Conservation (phyloP, 2,329 filamentous ascomycete genomes). For the Beauveria caledonica region DNA sequence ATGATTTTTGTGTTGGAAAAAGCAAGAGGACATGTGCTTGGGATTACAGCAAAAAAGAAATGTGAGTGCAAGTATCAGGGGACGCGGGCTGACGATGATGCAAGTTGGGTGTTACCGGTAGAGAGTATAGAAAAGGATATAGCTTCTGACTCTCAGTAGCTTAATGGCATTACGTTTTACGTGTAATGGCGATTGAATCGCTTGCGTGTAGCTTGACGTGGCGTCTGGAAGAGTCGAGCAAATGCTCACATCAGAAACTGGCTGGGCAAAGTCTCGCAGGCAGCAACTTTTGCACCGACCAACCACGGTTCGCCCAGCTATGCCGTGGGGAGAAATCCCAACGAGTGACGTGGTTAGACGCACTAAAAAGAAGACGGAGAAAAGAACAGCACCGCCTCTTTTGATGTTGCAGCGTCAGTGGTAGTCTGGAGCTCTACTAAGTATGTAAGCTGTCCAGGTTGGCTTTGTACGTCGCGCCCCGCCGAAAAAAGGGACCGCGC, state of each 20-base stretch:
- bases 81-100: neutral
- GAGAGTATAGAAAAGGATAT: conserved; percentile 8
- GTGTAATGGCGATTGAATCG: neutral
- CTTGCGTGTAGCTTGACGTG: neutral
- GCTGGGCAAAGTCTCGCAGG: neutral
- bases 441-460: neutral
- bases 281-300: neutral
- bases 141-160: conserved; percentile 7
- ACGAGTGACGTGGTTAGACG: neutral
- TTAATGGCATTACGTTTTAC: conserved; percentile 8
- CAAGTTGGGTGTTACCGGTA: conserved; percentile 1
- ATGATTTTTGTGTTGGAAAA: conserved; percentile 2
- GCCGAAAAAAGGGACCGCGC: neutral
- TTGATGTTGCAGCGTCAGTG: neutral
- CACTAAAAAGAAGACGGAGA: neutral
- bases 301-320: neutral
- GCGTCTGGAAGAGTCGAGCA: neutral
- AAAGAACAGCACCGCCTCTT: neutral
- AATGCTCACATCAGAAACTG: neutral
- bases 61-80: neutral
- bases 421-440: neutral
- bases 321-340: neutral
- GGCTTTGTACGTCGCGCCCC: neutral
- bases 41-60: conserved; percentile 2
- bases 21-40: conserved; percentile 3